A percentile compares a stretch with the other conserved stretches of the same genome.
These are phyloP conservation scores for Paramarasmius palmivorus DNA, from an alignment of 1,284 basidiomycete species.

Conservation along the genomic window DNA sequence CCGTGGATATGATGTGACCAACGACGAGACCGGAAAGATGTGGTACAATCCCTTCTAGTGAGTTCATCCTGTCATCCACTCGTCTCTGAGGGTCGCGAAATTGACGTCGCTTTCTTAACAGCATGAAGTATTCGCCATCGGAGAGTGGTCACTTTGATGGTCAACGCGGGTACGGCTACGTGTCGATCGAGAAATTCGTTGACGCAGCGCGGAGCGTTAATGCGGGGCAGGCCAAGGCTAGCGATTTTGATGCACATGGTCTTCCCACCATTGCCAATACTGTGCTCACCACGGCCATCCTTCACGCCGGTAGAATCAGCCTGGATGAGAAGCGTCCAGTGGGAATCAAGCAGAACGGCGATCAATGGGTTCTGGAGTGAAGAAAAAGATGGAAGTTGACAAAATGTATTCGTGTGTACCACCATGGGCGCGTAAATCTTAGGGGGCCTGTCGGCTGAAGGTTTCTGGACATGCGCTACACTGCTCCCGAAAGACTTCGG, in stretches of 20 bases:
- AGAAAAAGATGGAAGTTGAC: conserved; percentile 8
- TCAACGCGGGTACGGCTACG: conserved; percentile 87
- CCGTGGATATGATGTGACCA: conserved; percentile 86
- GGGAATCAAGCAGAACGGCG: conserved; percentile 66
- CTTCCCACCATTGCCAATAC: conserved; percentile 89
- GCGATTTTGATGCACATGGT: conserved; percentile 77
- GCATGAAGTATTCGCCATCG: conserved; percentile 92
- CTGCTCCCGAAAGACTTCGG: no score
- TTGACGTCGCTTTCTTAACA: conserved; percentile 26
- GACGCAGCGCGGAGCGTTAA: conserved; percentile 80
- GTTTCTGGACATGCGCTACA: no score
- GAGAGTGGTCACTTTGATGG: conserved; percentile 92
- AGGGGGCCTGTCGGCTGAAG: neutral
- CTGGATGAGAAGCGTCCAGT: conserved; percentile 87
- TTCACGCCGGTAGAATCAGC: conserved; percentile 87
- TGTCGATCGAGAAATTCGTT: conserved; percentile 92
- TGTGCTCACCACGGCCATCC: conserved; percentile 88
- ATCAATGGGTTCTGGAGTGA: conserved; percentile 73
- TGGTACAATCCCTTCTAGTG: conserved; percentile 92
- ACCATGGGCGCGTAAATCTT: neutral
- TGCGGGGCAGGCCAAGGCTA: conserved; percentile 60
- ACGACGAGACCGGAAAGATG: conserved; percentile 80
- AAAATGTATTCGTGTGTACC: neutral
- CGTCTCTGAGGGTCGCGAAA: conserved; percentile 3
- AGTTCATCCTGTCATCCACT: conserved; percentile 29